These are phyloP conservation scores for Solanum neorickii DNA, from an alignment of 257 asterid genomes.

Conservation along the genomic window DNA sequence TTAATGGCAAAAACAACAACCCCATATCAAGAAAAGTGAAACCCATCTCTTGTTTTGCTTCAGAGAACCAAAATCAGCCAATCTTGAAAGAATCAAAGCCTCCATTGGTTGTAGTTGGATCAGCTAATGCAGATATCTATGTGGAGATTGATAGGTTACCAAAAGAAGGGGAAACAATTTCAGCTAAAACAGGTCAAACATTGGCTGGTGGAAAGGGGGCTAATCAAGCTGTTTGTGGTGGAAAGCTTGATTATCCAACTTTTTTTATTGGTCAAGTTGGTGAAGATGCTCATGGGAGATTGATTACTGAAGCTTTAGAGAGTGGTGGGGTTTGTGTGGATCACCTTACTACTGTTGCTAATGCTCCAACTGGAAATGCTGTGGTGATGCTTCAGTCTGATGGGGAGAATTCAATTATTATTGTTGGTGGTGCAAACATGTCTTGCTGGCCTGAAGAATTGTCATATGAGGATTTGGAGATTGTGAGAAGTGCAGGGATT, in stretches of 20 bases:
- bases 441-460: constrained; percentile 63
- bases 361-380: constrained; percentile 86
- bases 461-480: constrained; percentile 44
- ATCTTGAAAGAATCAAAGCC: constrained; percentile 13
- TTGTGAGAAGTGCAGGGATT: constrained; percentile 66
- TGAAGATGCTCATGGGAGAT: constrained; percentile 75
- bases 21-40: constrained; percentile 18
- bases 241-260: constrained; percentile 57
- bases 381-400: constrained; percentile 86
- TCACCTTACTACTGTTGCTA: constrained; percentile 34
- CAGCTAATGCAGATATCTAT: constrained; percentile 90
- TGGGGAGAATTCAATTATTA: constrained; percentile 85
- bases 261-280: constrained; percentile 86
- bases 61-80: constrained; percentile 4
- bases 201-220: constrained; percentile 97
- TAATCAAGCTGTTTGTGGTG: constrained; percentile 90
- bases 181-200: constrained; percentile 72
- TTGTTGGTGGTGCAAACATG: constrained; percentile 92
- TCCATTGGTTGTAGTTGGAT: constrained; percentile 87
- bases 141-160: constrained; percentile 87
- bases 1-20: constrained; percentile 1
- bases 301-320: constrained; percentile 56
- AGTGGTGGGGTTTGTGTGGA: constrained; percentile 62
- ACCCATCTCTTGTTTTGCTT: constrained; percentile 34
- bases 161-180: constrained; percentile 71